Percentiles rank a stretch among this genome's conserved stretches.
phyloP scores from a whole-genome alignment of 192 early-diverging fungal species.

The Rhizophagus clarus region DNA sequence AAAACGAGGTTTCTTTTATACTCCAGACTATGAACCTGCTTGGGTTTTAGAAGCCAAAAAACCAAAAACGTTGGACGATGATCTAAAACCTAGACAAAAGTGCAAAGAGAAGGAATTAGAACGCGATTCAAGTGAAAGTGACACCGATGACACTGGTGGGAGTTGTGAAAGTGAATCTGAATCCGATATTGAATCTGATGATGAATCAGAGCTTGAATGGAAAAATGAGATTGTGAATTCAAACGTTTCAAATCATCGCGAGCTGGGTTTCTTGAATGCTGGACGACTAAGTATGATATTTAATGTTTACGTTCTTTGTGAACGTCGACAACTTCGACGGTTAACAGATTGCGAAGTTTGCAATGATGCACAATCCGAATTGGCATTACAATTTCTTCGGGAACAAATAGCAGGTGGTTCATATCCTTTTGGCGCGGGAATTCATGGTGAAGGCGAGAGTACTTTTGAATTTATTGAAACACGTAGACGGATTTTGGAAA shows the following conservation, averaged over 20 bases:
- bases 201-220: not conserved
- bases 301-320: slow-evolving; percentile 1
- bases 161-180: not conserved
- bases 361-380: not conserved
- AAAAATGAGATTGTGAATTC: not conserved
- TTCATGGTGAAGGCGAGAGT: slow-evolving; percentile 18
- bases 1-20: not conserved
- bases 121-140: too few species aligned
- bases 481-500: not conserved
- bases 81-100: not conserved
- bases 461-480: slow-evolving; percentile 4
- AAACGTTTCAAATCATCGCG: not conserved
- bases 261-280: slow-evolving; percentile 13
- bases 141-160: not conserved
- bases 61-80: not conserved
- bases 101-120: not conserved
- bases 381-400: not conserved
- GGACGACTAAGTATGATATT: slow-evolving; percentile 9
- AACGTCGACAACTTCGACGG: not conserved
- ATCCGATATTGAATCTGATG: not conserved
- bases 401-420: slow-evolving; percentile 23
- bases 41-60: not conserved
- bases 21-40: not conserved
- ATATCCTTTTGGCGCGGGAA: slow-evolving; percentile 20
- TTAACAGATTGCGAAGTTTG: not conserved